Evolutionary conservation across 2,329 filamentous ascomycete species (phyloP), one percentile per base, ranked within the genome.

Genomic region (Phialocephala sp.): DNA sequence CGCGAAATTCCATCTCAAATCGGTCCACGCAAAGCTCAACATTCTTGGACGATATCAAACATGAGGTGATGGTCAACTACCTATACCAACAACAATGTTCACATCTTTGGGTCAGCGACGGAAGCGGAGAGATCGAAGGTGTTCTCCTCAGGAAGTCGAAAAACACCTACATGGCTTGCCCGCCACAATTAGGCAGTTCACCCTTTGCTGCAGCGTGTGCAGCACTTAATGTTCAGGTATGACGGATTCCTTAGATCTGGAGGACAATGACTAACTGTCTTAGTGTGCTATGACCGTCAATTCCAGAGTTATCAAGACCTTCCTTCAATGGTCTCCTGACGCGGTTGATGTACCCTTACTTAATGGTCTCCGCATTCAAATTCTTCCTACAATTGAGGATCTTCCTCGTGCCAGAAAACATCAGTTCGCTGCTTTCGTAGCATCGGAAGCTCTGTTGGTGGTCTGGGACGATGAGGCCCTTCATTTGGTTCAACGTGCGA

Each of bases 1-100:
- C 84, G 20, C 82, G 84, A 59, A 81, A 81, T 69, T 89, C 86
- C 0, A 75, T 85, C 37, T 84, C 83, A 0, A 82, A 76, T 35
- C 79, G 66, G 60, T 76, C 75, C n/a, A 76, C 77, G 18, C 77
- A 77, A 57, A 87, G 83, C 73, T 86, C 84, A 45, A 78, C 84
- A 64, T 84, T 89, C 66, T 77, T 91, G 12, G 89, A 91, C 66
- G 89, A 91, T 68, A 90, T 92, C 78, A 91, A 90, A 77, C 89
- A 92, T 74, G 91, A 93, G 77, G 89, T 93, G 67, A 93, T 93
- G 90, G 90, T 91, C 66, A 93, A 91, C 78, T 92, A 92, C 76
- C 81, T 94, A 32, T 92, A 92, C 77, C 91, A 93, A 77, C 90
- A 93, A 76, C 90, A 93, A 78, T 92, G 89, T 74, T 85, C 86